Conservation (phyloP, 139 green algal species). For the Chlorella sp. region DNA sequence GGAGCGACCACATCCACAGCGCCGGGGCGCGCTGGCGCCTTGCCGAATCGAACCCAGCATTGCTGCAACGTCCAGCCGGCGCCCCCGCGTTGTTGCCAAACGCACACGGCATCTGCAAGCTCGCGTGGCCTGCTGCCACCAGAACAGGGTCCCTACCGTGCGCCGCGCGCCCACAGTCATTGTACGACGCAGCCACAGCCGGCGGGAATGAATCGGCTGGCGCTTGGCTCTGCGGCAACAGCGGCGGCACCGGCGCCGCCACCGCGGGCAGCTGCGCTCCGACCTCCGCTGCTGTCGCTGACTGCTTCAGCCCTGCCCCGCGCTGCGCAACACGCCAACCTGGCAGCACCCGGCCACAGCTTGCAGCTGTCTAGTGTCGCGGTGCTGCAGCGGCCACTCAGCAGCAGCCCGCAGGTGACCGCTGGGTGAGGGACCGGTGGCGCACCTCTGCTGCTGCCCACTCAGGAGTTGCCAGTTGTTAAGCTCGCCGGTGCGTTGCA, state of each 20-base stretch:
- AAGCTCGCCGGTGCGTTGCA: no score
- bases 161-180: background rate
- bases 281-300: background rate
- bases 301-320: no score
- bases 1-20: background rate
- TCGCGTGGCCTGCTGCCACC: no score
- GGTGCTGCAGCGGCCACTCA: background rate
- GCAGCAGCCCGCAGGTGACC: background rate
- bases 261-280: background rate
- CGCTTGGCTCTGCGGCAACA: background rate
- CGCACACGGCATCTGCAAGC: no score
- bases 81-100: no score
- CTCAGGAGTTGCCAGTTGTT: no score
- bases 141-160: no score
- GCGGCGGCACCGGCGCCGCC: background rate
- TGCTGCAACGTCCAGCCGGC: no score
- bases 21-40: background rate
- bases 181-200: background rate
- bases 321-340: background rate
- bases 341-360: conserved; percentile 2
- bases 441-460: no score
- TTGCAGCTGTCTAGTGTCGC: background rate
- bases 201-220: background rate
- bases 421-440: background rate
- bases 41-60: background rate